A percentile compares a stretch with the other conserved stretches of the same genome.
Evolutionary conservation across 495 filamentous ascomycete genomes (phyloP).

Genomic region (Podospora australis): DNA sequence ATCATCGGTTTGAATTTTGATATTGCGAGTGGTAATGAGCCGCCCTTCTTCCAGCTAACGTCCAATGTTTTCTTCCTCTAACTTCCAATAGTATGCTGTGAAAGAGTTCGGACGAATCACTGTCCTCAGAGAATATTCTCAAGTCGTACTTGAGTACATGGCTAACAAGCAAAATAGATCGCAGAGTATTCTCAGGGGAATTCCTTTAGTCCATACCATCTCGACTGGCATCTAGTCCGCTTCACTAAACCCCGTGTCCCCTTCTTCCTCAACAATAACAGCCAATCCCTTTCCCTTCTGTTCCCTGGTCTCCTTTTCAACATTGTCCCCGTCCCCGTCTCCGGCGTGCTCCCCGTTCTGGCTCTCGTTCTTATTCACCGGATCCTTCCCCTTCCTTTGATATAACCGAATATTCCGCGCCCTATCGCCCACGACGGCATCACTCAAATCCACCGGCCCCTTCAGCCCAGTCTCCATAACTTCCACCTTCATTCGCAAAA

Average conservation of each 20-base stretch:
- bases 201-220: too few species aligned
- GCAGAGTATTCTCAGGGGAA: too few species aligned
- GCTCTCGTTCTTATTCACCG: not conserved
- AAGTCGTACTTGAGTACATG: too few species aligned
- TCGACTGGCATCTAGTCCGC: not conserved
- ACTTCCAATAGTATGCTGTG: too few species aligned
- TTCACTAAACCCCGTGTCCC: not conserved
- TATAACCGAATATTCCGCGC: not conserved
- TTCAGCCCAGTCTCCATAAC: slow-evolving; percentile 7
- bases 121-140: too few species aligned
- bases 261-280: not conserved
- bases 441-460: slow-evolving; percentile 17
- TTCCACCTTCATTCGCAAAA: slow-evolving; percentile 10
- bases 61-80: too few species aligned
- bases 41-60: too few species aligned
- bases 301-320: not conserved
- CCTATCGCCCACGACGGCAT: slow-evolving; percentile 15
- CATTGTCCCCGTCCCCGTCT: not conserved
- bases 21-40: too few species aligned
- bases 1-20: too few species aligned
- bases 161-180: too few species aligned
- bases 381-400: not conserved
- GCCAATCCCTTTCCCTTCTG: too few species aligned
- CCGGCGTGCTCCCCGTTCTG: not conserved
- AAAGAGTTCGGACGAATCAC: too few species aligned